Evolutionary conservation across 768 basidiomycete species (phyloP), one percentile per base, ranked within the genome.

Genomic region (Megacollybia marginata): DNA sequence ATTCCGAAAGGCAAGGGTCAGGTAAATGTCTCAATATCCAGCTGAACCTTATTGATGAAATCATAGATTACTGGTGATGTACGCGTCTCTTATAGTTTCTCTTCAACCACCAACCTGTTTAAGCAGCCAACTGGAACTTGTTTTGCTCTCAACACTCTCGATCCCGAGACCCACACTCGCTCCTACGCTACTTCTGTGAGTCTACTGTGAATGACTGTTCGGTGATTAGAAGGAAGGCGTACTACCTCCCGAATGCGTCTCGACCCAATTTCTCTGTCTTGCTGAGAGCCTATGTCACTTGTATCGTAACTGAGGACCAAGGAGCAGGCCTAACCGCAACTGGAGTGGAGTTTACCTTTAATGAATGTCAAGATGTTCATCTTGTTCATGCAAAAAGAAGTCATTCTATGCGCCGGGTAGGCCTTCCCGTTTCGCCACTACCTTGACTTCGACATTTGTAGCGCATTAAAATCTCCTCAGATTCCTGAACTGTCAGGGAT

Each of bases 401-500:
- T 81, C 28, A 71, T 82, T 44, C 60, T 81, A 2, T 66, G 62
- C 44, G 67, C 70, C 2, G 74, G 72, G 69, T 70, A 56, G 23
- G 51, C 13, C 5, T 28, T 28, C 23, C 23, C 23, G 23, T 28
- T 31, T 33, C 11, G 19, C 44, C 8, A 23, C 31, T 8, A 10
- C 8, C 16, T 12, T 12, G 23, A 28, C 15, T 15, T 15, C 7
- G 15, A 19, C 19, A 19, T 15, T 40, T 13, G 8, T 48, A 69
- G 67, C 16, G 49, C 75, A 2, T 53, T 79, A 20, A 70, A 74
- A 50, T 68, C 72, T 0, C 69, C 75, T 6, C 74, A 79, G 55
- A 64, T 84, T 9, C 71, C 82, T 1, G 76, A 82, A 55, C 62
- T 82, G 2, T 79, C 78, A 5, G 82, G 82, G 19, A 74, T 83